phyloP scores from a whole-genome alignment of 306 rosid species.

The Acacia crassicarpa region DNA sequence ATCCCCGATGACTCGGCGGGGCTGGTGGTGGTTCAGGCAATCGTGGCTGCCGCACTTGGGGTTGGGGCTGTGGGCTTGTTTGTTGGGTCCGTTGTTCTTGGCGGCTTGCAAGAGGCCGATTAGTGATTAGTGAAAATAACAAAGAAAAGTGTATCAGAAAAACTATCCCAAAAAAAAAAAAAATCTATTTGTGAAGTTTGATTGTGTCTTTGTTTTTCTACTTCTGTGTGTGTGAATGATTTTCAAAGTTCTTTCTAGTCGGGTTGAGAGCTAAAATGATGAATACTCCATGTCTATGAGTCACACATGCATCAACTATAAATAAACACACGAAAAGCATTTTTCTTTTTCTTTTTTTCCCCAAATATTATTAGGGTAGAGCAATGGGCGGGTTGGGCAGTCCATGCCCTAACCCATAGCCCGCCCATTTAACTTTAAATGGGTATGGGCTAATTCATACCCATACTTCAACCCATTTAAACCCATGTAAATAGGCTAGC shows the following conservation, averaged over 20 bases:
- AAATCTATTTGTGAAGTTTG: neutral
- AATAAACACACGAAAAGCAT: no score
- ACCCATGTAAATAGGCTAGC: no score
- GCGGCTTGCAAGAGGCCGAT: constrained; percentile 87
- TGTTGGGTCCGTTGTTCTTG: constrained; percentile 75
- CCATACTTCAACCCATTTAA: no score
- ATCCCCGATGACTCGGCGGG: constrained; percentile 81
- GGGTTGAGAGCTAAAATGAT: neutral
- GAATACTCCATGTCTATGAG: neutral
- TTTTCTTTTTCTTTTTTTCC: no score
- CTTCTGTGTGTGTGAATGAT: no score
- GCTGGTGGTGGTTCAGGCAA: constrained; percentile 58
- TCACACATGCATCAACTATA: no score
- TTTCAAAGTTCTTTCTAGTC: neutral
- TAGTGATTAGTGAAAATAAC: neutral
- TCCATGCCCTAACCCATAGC: no score
- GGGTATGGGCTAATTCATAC: no score
- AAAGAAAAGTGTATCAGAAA: neutral
- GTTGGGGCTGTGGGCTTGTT: constrained; percentile 71
- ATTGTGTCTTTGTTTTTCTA: neutral
- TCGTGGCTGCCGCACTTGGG: constrained; percentile 64
- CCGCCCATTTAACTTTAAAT: no score
- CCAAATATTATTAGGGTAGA: no score
- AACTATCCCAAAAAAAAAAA: neutral
- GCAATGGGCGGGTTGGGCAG: no score